Evolutionary conservation across 805 yeast species (phyloP).

Genomic region (Lipomyces mesembrius): DNA sequence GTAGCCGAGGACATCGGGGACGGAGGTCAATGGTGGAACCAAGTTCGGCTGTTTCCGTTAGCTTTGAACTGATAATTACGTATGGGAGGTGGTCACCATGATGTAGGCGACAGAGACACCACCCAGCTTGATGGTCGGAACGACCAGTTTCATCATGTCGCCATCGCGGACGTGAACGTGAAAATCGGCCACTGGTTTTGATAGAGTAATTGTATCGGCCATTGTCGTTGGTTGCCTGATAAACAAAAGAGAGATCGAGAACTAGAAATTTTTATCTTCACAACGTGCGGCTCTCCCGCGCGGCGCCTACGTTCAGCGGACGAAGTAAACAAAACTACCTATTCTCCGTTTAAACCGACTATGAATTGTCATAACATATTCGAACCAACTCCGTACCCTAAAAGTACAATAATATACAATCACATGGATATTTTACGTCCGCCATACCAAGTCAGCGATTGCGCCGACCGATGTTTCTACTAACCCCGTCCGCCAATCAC

Average conservation of each 20-base stretch:
- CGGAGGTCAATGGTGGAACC: conserved; percentile 85
- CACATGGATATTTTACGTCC: background rate
- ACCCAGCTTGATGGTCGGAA: conserved; percentile 89
- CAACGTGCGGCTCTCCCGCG: background rate
- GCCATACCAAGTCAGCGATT: conserved; percentile 11
- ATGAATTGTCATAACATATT: background rate
- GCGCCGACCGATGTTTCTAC: conserved; percentile 8
- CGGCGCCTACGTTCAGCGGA: background rate
- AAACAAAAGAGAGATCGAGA: background rate
- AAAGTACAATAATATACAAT: background rate
- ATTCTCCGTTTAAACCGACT: too few relatives aligned
- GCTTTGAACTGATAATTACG: background rate
- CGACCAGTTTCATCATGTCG: conserved; percentile 83
- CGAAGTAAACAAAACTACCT: too few relatives aligned
- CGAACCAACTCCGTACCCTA: background rate
- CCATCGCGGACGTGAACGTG: conserved; percentile 97
- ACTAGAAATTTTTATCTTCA: background rate
- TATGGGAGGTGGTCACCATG: conserved; percentile 54
- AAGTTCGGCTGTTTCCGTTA: conserved; percentile 64
- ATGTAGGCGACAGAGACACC: conserved; percentile 90
- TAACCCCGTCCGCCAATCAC: conserved; percentile 12
- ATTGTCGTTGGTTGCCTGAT: background rate
- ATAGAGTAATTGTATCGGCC: conserved; percentile 38
- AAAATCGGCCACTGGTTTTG: conserved; percentile 69
- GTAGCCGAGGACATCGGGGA: conserved; percentile 73